A percentile compares a stretch with the other conserved stretches of the same genome.
Evolutionary conservation across 192 early-diverging fungal genomes (phyloP).

Genomic region (Linnemannia zychae): DNA sequence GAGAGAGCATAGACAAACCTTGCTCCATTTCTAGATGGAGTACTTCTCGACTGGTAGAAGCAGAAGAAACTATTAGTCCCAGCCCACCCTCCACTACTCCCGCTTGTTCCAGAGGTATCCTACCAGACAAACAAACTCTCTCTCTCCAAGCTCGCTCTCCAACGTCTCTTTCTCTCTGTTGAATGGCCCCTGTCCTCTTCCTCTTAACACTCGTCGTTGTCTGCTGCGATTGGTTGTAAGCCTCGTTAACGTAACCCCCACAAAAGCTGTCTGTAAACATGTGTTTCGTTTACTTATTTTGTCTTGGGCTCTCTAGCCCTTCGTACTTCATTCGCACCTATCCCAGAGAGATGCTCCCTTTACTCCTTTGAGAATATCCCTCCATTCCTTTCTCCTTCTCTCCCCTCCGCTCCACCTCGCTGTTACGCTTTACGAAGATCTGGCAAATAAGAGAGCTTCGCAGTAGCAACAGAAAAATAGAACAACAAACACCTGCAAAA

Average conservation of each 20-base stretch:
- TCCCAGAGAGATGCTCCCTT: background rate
- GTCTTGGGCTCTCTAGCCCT: background rate
- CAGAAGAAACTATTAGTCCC: too few species aligned
- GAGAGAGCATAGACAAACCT: background rate
- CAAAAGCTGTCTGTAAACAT: background rate
- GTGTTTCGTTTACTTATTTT: background rate
- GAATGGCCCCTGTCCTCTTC: background rate
- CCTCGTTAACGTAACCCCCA: background rate
- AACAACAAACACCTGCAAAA: background rate
- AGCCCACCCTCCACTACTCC: background rate
- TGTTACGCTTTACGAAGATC: background rate
- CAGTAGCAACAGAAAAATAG: background rate
- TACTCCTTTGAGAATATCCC: background rate
- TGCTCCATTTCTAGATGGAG: slow-evolving; percentile 4
- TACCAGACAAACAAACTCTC: background rate
- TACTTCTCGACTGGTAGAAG: slow-evolving; percentile 4
- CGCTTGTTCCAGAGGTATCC: background rate
- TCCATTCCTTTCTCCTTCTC: background rate
- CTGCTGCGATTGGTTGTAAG: background rate
- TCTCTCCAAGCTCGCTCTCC: slow-evolving; percentile 6
- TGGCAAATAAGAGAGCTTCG: background rate
- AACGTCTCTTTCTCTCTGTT: background rate
- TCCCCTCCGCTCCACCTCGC: background rate
- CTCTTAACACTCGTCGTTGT: background rate
- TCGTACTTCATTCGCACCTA: background rate